Base-by-base conservation (phyloP, 2,329 filamentous ascomycete species). In the Aspergillus persii region DNA sequence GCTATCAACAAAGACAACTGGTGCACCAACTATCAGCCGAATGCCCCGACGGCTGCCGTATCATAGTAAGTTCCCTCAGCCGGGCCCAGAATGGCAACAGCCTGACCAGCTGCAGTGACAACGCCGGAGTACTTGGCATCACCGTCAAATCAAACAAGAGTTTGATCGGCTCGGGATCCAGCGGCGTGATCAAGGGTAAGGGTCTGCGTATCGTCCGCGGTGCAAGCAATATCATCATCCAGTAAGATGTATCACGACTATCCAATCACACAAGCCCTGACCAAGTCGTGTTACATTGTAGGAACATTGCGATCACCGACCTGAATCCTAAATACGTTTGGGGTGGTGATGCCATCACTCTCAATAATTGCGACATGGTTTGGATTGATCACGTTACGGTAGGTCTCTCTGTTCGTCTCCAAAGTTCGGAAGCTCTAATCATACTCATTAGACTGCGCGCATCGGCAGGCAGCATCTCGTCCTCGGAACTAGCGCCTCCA, bases 391-490 rank as follows among this genome's bases (percentile, higher is more conserved):
- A 63, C 11, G 61, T 61, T n/a, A 60, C 58, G 8, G 36, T 41
- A 41, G 12, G 12, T 18, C 36, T n/a, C 15, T n/a, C 4, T 6
- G 15, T 6, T 41, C 36, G n/a, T 41, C 36, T 41, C 7, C 12
- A 12, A 41, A 41, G 12, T 41, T 23, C 36, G 2, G 3, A 15
- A 15, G 36, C 3, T 7, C 36, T 41, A 4, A 41, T 41, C 36
- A 41, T 41, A 12, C 0, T 41, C 36, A 15, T 18, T n/a, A 41
- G 36, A 83, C 82, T 52, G 83, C 83, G 50, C 79, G 82, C 48
- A 82, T 86, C 63, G 83, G 82, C 58, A 83, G 85, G 51, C 84
- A 86, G 73, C 82, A 86, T 75, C 81, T 86, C 44, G 84, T 86
- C 46, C 79, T 84, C 47, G 84, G 85, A 55, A 81, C 79, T 68